Evolutionary conservation across 2,329 filamentous ascomycete species (phyloP).

Genomic region (Apiospora phragmitis): DNA sequence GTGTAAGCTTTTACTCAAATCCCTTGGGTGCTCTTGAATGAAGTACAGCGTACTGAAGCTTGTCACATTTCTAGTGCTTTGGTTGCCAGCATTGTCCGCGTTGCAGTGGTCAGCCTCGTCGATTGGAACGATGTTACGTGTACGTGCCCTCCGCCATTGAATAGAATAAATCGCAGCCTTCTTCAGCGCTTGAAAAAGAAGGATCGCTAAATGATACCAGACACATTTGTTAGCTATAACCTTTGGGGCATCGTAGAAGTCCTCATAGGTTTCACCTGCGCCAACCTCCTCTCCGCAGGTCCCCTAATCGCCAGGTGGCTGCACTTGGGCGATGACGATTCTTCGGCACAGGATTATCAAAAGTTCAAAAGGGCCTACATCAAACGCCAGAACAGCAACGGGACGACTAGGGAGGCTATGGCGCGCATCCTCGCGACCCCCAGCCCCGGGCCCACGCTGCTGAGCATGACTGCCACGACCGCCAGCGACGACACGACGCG

Average conservation of each 20-base stretch:
- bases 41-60: neutral
- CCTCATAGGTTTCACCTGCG: slow-evolving; percentile 30
- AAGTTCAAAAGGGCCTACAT: neutral
- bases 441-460: neutral
- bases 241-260: slow-evolving; percentile 31
- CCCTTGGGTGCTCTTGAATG: neutral
- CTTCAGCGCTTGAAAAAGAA: too few relatives aligned
- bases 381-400: neutral
- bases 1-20: slow-evolving; percentile 24
- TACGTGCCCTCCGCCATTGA: neutral
- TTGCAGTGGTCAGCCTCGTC: slow-evolving; percentile 27
- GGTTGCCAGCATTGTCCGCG: slow-evolving; percentile 30
- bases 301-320: slow-evolving; percentile 19
- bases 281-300: slow-evolving; percentile 27
- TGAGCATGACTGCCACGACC: neutral
- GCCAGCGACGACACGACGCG: neutral
- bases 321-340: neutral
- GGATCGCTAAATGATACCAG: neutral
- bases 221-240: slow-evolving; percentile 26
- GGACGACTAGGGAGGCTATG: neutral
- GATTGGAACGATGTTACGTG: slow-evolving; percentile 27
- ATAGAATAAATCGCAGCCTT: too few relatives aligned
- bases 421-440: neutral
- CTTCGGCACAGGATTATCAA: neutral
- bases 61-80: slow-evolving; percentile 20